Base-by-base conservation (phyloP, 495 filamentous ascomycete species). In the Cryomyces minteri region DNA sequence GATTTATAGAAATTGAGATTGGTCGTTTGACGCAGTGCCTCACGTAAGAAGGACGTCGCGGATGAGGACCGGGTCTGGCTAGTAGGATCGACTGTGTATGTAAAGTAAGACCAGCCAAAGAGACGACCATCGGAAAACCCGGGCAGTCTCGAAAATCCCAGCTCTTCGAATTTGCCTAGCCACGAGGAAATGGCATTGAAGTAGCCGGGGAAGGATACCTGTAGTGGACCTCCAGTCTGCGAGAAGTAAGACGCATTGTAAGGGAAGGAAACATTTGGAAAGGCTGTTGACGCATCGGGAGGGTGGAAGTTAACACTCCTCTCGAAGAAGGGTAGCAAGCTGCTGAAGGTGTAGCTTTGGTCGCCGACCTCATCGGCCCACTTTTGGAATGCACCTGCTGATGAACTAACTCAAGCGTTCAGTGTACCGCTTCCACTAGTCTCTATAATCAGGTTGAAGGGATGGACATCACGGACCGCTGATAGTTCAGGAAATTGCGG, bases 361-460 rank as follows among this genome's bases (percentile, higher is more conserved):
- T 80, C 77, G 36, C 68, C 66, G 5, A 79, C 73, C 0, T 43
- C 36, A 30, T 73, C 65, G 0, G 76, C 76, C 76, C 76, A 81
- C 48, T 58, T 51, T 9, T 73, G 55, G 49, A 67, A 67, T 0
- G 70, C 55, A 0, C 60, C 66, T 5, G 44, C n/a, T n/a, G n/a
- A n/a, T n/a, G n/a, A n/a, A n/a, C n/a, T n/a, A n/a, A n/a, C n/a
- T n/a, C n/a, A n/a, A n/a, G n/a, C n/a, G n/a, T n/a, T n/a, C n/a
- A n/a, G n/a, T n/a, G n/a, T n/a, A n/a, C n/a, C n/a, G n/a, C n/a
- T n/a, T n/a, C n/a, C n/a, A n/a, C n/a, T n/a, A n/a, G n/a, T n/a
- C n/a, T n/a, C n/a, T n/a, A n/a, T n/a, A n/a, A n/a, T n/a, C n/a
- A n/a, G n/a, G n/a, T n/a, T n/a, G n/a, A n/a, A n/a, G n/a, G n/a